Percentiles rank a stretch among this genome's conserved stretches.
These are phyloP conservation scores for Sanghuangporus baumii DNA, from an alignment of 1,284 basidiomycete genomes.

Conservation along the genomic window DNA sequence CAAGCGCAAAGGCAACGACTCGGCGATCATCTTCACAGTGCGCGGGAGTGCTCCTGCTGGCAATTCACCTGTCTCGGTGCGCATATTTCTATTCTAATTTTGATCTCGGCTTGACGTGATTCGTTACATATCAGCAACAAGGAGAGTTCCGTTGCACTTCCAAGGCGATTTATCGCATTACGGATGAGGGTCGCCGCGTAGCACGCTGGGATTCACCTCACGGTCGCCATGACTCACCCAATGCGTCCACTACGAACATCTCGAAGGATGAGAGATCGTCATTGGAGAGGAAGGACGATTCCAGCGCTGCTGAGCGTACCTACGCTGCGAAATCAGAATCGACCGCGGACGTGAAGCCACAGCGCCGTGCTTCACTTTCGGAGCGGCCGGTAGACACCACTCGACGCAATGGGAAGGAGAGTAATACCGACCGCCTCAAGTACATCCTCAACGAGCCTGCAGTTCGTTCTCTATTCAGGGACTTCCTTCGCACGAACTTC, in stretches of 20 bases:
- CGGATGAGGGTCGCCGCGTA: slow-evolving; percentile 81
- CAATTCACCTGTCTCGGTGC: slow-evolving; percentile 66
- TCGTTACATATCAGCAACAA: slow-evolving; percentile 51
- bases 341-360: slow-evolving; percentile 56
- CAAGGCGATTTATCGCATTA: slow-evolving; percentile 91
- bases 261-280: slow-evolving; percentile 35
- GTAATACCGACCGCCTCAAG: slow-evolving; percentile 84
- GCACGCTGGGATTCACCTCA: slow-evolving; percentile 71
- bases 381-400: slow-evolving; percentile 58
- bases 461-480: slow-evolving; percentile 86
- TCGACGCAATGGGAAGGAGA: slow-evolving; percentile 61
- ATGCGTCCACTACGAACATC: slow-evolving; percentile 59
- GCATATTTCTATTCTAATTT: slow-evolving; percentile 27
- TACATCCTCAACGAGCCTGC: slow-evolving; percentile 94
- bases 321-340: slow-evolving; percentile 33
- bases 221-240: slow-evolving; percentile 47
- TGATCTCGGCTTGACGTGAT: slow-evolving; percentile 17
- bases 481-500: slow-evolving; percentile 91
- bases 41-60: slow-evolving; percentile 67
- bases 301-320: slow-evolving; percentile 33
- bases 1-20: slow-evolving; percentile 84
- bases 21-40: slow-evolving; percentile 85
- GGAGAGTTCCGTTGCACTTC: slow-evolving; percentile 95
- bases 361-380: slow-evolving; percentile 72
- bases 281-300: slow-evolving; percentile 39